Conservation (phyloP, 352 stramenopile species). For the Phytophthora foliorum region DNA sequence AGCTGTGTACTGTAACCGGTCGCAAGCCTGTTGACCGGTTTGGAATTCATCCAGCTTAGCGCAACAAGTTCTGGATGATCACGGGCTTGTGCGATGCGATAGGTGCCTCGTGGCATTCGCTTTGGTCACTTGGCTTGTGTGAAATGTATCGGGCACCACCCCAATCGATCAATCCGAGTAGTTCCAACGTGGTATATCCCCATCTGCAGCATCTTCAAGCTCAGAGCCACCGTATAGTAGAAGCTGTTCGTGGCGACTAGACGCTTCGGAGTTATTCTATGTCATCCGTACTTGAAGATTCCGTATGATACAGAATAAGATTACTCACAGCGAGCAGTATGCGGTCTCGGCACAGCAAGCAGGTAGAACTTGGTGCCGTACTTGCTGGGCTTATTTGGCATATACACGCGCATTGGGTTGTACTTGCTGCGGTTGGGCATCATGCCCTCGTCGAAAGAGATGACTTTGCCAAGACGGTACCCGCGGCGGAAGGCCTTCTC, state of each 20-base stretch:
- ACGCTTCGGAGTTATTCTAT: no score
- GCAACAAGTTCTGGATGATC: conserved; percentile 15
- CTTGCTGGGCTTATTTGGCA: conserved; percentile 29
- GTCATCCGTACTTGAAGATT: no score
- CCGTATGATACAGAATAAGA: conserved; percentile 27
- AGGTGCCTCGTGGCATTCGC: no score
- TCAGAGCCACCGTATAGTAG: conserved; percentile 13
- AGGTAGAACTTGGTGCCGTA: conserved; percentile 42
- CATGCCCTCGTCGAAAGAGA: conserved; percentile 36
- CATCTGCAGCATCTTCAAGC: conserved; percentile 24
- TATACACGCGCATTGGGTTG: conserved; percentile 34
- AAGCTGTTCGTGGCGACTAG: conserved; percentile 22
- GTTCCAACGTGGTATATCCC: conserved; percentile 22
- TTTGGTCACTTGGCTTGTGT: conserved; percentile 15
- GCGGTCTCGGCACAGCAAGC: conserved; percentile 20
- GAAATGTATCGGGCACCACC: conserved; percentile 25
- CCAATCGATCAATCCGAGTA: conserved; percentile 12
- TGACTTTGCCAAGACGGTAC: conserved; percentile 18
- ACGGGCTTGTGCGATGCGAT: neutral
- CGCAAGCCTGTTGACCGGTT: conserved; percentile 16
- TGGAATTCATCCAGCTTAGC: conserved; percentile 18
- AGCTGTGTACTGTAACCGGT: conserved; percentile 17
- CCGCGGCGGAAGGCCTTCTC: conserved; percentile 31
- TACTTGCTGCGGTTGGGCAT: conserved; percentile 25
- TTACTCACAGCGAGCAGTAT: conserved; percentile 25